Evolutionary conservation across 164 flowering plant species (phyloP), one percentile per base, ranked within the genome.

Genomic region (Berberis vulgaris): DNA sequence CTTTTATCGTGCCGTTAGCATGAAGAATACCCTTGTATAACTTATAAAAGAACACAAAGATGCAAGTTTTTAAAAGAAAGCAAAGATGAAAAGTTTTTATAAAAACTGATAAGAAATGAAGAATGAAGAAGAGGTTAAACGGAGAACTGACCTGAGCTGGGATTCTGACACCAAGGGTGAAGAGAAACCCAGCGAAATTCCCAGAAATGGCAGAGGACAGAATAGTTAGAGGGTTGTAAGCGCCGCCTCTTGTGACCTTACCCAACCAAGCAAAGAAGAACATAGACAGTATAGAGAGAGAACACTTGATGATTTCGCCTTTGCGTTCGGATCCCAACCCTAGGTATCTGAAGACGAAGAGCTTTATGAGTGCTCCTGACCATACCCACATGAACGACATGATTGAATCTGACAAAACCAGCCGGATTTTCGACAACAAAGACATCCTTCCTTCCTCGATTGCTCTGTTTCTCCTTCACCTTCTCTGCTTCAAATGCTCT

Each of bases 321-420:
- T 6, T 66, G 49, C 77, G 73, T 2, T 75, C 73, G 49, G 65
- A 66, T 3, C 83, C 85, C 7, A 76, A 73, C 41, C 81, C 88
- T 10, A 86, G 45, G 64, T 74, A n/a, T 54, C 67, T 65, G 70
- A 45, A 54, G 1, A 83, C 88, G 39, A 84, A 72, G 6, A 84
- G 12, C 79, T 82, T 83, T 43, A 74, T 72, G 49, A 83, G 57
- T 52, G 71, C 77, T 45, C 88, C 86, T 6, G 91, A 78, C 78
- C 88, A 89, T 8, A 87, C 85, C 96, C 96, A 89, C 89, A 83
- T 77, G 74, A 84, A 81, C 0, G 96, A 84, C 2, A 81, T 12
- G 10, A 76, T 40, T 69, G 83, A 82, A 63, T 63, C 49, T 13
- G 63, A 40, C 10, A 53, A 5, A 41, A 53, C 11, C n/a, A 52